Base-by-base conservation (phyloP, 257 asterid genomes). In the Scutellaria galericulata region DNA sequence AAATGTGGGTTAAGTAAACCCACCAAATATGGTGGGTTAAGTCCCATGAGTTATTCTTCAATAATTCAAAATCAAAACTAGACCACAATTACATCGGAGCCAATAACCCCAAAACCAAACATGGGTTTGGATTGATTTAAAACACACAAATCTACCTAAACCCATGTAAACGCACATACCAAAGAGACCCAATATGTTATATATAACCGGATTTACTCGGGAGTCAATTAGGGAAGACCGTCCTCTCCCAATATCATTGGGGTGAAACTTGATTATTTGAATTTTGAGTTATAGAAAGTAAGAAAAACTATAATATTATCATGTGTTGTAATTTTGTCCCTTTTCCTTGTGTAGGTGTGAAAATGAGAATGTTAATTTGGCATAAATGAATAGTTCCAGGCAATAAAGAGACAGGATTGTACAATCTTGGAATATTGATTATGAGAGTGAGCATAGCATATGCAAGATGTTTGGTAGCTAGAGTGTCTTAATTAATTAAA, bases 361-460 rank as follows among this genome's bases (percentile, higher is more conserved):
- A 74, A 55, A 7, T 15, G 50, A 69, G 83, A 79, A 74, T 79
- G 77, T 73, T 53, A 75, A 78, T 31, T 31, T 67, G 11, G 61
- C 58, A 51, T 71, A 24, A 3, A 24, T 62, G 73, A 56, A 65
- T 78, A 42, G 39, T 20, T 24, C 51, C 67, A 65, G 31, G 58
- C 35, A 60, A 37, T 73, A 24, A 15, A 58, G 45, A 10, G n/a
- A 57, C 50, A 62, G 7, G 57, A 10, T 9, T 37, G 12, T 35
- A n/a, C 45, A 57, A 48, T 9, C n/a, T 9, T 50, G 51, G 15
- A 31, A 31, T 31, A 31, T 69, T 55, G 42, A 55, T 47, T 64
- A 3, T 77, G 42, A 42, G 64, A 50, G 63, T 41, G 58, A 9
- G 71, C 4, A 31, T 31, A 31, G 37, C 75, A 68, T 50, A 50